Evolutionary conservation across 2,329 filamentous ascomycete species (phyloP), one percentile per base, ranked within the genome.

Genomic region (Lachnellula occidentalis): DNA sequence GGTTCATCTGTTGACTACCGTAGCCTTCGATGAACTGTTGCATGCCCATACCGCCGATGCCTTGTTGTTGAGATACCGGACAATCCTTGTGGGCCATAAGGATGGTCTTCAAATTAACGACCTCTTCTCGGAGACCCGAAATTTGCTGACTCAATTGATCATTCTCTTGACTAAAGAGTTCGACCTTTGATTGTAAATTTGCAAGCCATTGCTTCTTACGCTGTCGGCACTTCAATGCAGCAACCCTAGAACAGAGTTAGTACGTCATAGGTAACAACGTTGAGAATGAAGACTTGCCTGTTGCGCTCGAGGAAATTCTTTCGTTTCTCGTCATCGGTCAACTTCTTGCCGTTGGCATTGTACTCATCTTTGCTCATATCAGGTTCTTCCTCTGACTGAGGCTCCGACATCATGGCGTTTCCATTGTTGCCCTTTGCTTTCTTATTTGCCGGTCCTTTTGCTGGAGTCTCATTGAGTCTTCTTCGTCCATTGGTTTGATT

Each of bases 191-290:
- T 71, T 99, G 94, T 1, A 99, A 79, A 64, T 96, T 97, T 34
- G 89, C 88, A 55, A 97, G 81, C 94, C 94, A 99, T 70, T 97
- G 94, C 79, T 99, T 99, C 79, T 99, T 99, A 19, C 94, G 84
- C 72, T 99, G 94, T 58, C 94, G 87, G 72, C 94, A 99, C 70
- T 99, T 99, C 56, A 99, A 78, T 3, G 94, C 94, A 59, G 94
- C 94, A 61, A 99, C 91, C 69, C 94, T 96, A 61, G 7, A 39
- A 34, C n/a, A n/a, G 47, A 21, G 5, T 21, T 21, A 12, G 11
- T 41, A 34, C 22, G 56, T 71, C 66, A 55, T 45, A 19, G 22
- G 27, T 48, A 4, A 41, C 45, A 8, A 36, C 17, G 27, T 11
- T 7, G 47, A 8, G 34, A 48, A 41, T 15, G 43, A 9, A 43